Base-by-base conservation (phyloP, 805 yeast species). In the Metschnikowia reukaufii region DNA sequence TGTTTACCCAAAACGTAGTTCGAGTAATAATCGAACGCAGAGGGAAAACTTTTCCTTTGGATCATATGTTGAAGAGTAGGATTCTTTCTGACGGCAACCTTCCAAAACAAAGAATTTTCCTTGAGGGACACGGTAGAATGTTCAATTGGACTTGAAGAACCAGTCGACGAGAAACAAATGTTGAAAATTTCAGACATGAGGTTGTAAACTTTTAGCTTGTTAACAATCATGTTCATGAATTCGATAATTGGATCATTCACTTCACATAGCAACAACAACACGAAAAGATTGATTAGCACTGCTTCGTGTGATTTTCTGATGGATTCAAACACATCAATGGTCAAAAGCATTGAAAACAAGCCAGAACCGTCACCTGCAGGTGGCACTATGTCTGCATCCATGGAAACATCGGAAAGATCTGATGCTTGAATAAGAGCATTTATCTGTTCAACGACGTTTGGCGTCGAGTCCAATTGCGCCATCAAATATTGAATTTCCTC, bases 181-280 rank as follows among this genome's bases (percentile, higher is more conserved):
- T 58, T 63, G 44, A 68, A 61, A 6, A 68, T 54, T 10, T 52
- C 51, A 4, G 55, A 56, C 43, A 62, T 47, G 12, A 65, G 41
- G 6, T 50, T 42, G 47, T 69, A 71, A 9, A 55, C 57, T 12
- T 56, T 52, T 37, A 70, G 59, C 41, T 58, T 62, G 9, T 44
- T 44, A 32, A 65, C 44, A 0, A 67, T 54, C 36, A 52, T 42
- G 39, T 65, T 63, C 33, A 63, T 50, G 16, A 65, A 53, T 6
- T 48, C 49, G 9, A 66, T 43, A 13, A 65, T 55, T 15, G 56
- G 57, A 2, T 63, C 65, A 50, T 63, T 63, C 6, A 57, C 57
- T 39, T 70, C 74, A 49, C 72, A 65, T 2, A 66, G 46, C 19
- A 70, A 54, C 25, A 72, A 57, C 38, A 72, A 54, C 2, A 67